phyloP scores from a whole-genome alignment of 179 eudicot genomes.

The Drosera spatulata region DNA sequence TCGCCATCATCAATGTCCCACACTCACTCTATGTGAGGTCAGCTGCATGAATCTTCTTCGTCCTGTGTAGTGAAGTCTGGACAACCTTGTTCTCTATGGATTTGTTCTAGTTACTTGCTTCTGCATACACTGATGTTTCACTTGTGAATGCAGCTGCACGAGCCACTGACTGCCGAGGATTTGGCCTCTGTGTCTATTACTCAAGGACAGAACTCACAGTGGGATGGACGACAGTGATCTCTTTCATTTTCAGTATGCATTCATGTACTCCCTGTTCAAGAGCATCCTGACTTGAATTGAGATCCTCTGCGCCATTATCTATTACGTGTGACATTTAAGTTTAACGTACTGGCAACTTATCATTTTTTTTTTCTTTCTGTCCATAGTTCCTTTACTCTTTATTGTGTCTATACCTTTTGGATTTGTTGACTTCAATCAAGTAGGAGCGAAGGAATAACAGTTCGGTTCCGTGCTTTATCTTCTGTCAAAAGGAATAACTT shows the following conservation, averaged over 20 bases:
- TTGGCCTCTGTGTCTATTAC: conserved; percentile 22
- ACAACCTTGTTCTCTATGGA: not conserved
- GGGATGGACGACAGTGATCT: not conserved
- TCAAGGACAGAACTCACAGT: not conserved
- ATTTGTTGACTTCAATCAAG: too few species aligned
- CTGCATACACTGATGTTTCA: not conserved
- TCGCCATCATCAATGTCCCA: too few species aligned
- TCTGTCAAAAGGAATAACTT: too few species aligned
- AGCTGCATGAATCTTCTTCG: not conserved
- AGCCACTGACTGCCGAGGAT: conserved; percentile 51
- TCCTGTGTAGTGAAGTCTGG: not conserved
- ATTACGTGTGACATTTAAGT: too few species aligned
- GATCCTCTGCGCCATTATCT: too few species aligned
- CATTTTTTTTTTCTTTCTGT: too few species aligned
- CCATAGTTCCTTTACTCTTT: too few species aligned
- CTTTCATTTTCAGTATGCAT: not conserved
- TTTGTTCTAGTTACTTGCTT: not conserved
- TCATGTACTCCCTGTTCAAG: not conserved
- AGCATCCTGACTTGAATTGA: not conserved
- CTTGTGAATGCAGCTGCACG: conserved; percentile 50
- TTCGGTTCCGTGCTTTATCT: too few species aligned
- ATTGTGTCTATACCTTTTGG: too few species aligned
- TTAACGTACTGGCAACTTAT: too few species aligned
- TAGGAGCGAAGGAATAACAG: too few species aligned
- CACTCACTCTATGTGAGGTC: too few species aligned